Evolutionary conservation across 1,284 basidiomycete genomes (phyloP).

Genomic region (Phlebopus sp.): DNA sequence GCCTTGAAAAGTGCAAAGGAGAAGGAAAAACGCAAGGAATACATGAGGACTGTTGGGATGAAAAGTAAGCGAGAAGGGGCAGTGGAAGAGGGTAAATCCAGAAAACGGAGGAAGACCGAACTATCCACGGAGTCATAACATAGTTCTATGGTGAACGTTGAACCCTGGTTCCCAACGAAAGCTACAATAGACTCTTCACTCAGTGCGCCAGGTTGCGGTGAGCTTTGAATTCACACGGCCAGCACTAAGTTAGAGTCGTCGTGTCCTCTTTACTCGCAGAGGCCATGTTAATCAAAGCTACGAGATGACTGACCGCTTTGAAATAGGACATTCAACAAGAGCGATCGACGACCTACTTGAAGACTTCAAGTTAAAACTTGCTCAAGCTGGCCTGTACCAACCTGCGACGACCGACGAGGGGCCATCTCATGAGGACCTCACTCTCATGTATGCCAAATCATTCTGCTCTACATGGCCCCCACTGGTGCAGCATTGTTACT

Average conservation of each 20-base stretch:
- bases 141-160: too few species aligned
- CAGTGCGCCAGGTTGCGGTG: too few species aligned
- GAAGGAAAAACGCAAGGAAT: conserved; percentile 77
- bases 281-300: too few species aligned
- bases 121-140: background rate
- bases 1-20: conserved; percentile 67
- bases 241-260: too few species aligned
- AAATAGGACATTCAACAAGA: too few species aligned
- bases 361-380: conserved; percentile 52
- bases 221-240: too few species aligned
- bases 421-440: conserved; percentile 63
- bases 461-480: background rate
- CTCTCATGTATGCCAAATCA: conserved; percentile 68
- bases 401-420: conserved; percentile 32
- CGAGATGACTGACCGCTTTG: too few species aligned
- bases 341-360: conserved; percentile 28
- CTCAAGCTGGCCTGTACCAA: conserved; percentile 48
- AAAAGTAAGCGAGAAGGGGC: conserved; percentile 68
- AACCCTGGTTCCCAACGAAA: too few species aligned
- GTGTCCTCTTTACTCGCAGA: too few species aligned
- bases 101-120: conserved; percentile 49
- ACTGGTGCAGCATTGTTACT: background rate
- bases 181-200: too few species aligned
- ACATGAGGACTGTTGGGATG: conserved; percentile 71
- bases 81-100: conserved; percentile 50